Evolutionary conservation across 768 basidiomycete genomes (phyloP).

Genomic region (Termitomyces sp.): DNA sequence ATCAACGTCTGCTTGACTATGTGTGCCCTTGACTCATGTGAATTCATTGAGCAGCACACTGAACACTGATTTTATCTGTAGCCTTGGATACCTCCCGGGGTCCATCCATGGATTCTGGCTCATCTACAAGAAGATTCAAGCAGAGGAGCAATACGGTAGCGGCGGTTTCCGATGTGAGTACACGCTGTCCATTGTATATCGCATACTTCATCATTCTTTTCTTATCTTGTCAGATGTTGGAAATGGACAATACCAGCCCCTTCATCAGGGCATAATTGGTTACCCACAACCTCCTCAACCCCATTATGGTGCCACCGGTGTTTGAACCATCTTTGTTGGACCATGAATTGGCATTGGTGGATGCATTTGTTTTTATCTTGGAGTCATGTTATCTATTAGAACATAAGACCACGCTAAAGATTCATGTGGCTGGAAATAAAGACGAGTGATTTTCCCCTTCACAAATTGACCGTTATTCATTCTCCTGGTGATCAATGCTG

Average conservation of each 20-base stretch:
- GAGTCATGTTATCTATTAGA: neutral
- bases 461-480: no score
- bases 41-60: neutral
- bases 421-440: no score
- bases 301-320: slow-evolving; percentile 38
- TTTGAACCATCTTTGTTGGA: neutral
- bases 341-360: neutral
- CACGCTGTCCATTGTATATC: neutral
- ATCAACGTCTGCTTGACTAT: slow-evolving; percentile 79
- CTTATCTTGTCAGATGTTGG: slow-evolving; percentile 36
- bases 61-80: slow-evolving; percentile 16
- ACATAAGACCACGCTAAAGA: no score
- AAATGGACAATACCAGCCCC: slow-evolving; percentile 36
- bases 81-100: slow-evolving; percentile 77
- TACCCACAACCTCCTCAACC: slow-evolving; percentile 22
- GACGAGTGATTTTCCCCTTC: no score
- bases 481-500: no score
- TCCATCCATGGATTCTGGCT: slow-evolving; percentile 81
- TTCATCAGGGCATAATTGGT: slow-evolving; percentile 22
- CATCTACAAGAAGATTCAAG: slow-evolving; percentile 87
- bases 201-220: neutral
- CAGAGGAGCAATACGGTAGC: slow-evolving; percentile 73
- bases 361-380: neutral
- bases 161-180: slow-evolving; percentile 75
- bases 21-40: slow-evolving; percentile 33